These are phyloP conservation scores for Prunus yedoensis DNA, from an alignment of 331 rosid species.

Conservation along the genomic window DNA sequence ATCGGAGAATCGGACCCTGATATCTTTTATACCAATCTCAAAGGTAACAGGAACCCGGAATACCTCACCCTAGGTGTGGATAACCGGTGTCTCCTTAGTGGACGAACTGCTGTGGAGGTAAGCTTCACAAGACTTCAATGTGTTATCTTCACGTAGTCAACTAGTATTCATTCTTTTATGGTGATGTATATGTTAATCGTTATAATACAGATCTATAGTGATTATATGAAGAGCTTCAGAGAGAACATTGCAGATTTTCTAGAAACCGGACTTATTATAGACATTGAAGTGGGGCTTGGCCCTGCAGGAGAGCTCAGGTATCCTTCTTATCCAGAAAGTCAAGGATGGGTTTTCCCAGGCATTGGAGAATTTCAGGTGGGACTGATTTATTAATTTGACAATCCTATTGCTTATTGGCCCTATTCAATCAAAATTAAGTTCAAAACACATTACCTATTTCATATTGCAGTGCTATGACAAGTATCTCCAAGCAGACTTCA, in stretches of 20 bases:
- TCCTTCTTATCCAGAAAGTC: constrained; percentile 60
- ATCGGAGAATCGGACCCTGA: constrained; percentile 69
- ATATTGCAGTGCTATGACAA: constrained; percentile 79
- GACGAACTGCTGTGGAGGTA: constrained; percentile 75
- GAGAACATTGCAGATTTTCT: constrained; percentile 63
- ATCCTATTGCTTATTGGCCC: neutral
- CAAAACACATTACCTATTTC: constrained; percentile 9
- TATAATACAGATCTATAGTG: constrained; percentile 54
- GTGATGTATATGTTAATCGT: neutral
- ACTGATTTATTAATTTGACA: constrained; percentile 11
- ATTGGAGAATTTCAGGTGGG: constrained; percentile 89
- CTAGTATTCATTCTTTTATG: neutral
- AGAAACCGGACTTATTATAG: constrained; percentile 60
- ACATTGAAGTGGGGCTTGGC: constrained; percentile 88
- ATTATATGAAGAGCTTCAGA: constrained; percentile 73
- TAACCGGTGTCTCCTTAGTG: constrained; percentile 53
- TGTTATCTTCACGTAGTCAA: neutral
- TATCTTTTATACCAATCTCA: constrained; percentile 68
- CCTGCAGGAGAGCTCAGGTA: constrained; percentile 90
- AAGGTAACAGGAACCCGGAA: constrained; percentile 56
- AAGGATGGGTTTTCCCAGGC: constrained; percentile 79
- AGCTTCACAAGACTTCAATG: neutral
- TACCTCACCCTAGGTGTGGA: constrained; percentile 77
- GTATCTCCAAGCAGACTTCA: constrained; percentile 68
- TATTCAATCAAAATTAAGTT: neutral